These are phyloP conservation scores for Mariannaea sp. DNA, from an alignment of 2,329 filamentous ascomycete species.

Conservation along the genomic window DNA sequence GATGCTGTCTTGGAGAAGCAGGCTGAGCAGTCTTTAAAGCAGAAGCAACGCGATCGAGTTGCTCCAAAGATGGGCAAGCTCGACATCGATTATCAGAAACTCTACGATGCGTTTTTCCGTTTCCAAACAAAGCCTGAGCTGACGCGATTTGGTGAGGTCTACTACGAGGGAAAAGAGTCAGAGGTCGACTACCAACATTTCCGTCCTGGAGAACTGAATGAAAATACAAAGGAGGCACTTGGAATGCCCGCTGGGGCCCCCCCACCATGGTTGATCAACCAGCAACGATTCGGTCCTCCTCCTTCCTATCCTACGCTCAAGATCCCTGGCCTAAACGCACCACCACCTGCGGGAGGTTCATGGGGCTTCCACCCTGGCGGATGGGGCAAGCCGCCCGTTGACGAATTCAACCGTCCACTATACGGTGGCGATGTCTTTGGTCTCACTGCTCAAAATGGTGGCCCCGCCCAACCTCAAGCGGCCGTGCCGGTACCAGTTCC, in stretches of 20 bases:
- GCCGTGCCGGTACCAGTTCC: conserved; percentile 42
- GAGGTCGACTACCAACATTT: conserved; percentile 93
- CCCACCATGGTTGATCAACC: conserved; percentile 96
- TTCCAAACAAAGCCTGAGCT: conserved; percentile 96
- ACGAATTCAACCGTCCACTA: conserved; percentile 88
- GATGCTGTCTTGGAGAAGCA: conserved; percentile 96
- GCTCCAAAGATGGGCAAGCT: conserved; percentile 95
- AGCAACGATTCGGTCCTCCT: conserved; percentile 90
- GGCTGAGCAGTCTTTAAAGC: conserved; percentile 86
- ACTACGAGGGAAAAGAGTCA: conserved; percentile 98
- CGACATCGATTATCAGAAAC: conserved; percentile 97
- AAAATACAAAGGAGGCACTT: conserved; percentile 87
- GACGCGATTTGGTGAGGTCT: conserved; percentile 96
- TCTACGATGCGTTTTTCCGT: conserved; percentile 98
- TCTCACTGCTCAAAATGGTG: conserved; percentile 58
- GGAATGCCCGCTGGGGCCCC: conserved; percentile 92
- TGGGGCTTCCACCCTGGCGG: conserved; percentile 97
- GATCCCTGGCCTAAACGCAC: conserved; percentile 91
- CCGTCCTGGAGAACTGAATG: conserved; percentile 85
- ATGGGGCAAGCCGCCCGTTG: conserved; percentile 93
- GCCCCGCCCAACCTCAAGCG: too few species aligned
- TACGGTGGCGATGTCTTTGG: conserved; percentile 97
- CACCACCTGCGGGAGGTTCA: conserved; percentile 82
- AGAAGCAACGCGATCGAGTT: conserved; percentile 93
- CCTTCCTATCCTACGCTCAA: conserved; percentile 95